Evolutionary conservation across 179 eudicot species (phyloP), one percentile per base, ranked within the genome.

Genomic region (Beta lomatogona): DNA sequence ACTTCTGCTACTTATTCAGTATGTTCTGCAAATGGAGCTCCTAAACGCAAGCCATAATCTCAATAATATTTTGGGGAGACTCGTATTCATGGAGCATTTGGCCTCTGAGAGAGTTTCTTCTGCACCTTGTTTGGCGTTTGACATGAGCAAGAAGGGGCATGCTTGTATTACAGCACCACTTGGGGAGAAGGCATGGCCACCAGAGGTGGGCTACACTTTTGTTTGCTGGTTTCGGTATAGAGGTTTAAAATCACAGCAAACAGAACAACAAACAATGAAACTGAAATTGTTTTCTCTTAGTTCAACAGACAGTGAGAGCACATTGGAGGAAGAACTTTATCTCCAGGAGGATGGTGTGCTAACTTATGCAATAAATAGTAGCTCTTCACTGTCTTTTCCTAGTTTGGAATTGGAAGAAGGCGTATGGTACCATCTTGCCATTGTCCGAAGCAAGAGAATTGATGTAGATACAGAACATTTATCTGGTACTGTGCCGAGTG

Each of bases 101-200:
- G 87, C 92, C 79, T 90, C 87, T 9, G 94, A 90, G 68, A 86
- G 88, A 82, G 89, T 85, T 79, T 82, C 93, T 74, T 89, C 86
- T 21, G 93, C 92, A 76, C 97, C 98, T 6, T 93, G 91, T 86
- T 88, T 92, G 46, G 94, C 92, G 83, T 88, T 94, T 88, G 93
- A 93, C 89, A 91, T 92, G 94, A 92, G 93, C 83, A 93, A 91
- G 89, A 73, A 79, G 53, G 98, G 98, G 31, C 92, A 93, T 86
- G 97, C 97, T 80, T 92, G 92, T 63, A 88, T 94, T 54, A 90
- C 91, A 85, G 91, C 91, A 66, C 89, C 97, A 69, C 60, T 92
- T 61, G 94, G 96, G 75, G 93, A 93, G 75, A 89, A 92, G 77
- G 88, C 92, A 71, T 94, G 98, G 98, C 97, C 98, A 69, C 98